Evolutionary conservation across 2,329 filamentous ascomycete genomes (phyloP).

Genomic region (Ceratocystis diversiconidia): DNA sequence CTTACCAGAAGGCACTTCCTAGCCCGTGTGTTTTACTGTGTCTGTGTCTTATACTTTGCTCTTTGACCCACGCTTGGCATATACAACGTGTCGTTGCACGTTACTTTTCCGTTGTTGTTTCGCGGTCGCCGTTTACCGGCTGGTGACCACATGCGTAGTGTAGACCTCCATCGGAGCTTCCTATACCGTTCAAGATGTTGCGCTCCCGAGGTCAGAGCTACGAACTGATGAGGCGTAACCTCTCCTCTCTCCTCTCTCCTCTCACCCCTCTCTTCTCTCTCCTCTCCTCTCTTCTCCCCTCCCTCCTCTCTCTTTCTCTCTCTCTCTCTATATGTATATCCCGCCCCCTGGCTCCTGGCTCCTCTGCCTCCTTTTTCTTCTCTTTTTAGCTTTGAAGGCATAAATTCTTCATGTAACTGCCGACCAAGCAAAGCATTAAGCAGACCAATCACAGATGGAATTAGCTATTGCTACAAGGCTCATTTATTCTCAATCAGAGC

Average conservation of each 20-base stretch:
- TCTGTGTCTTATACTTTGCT: neutral
- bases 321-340: neutral
- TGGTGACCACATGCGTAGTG: neutral
- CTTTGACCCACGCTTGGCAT: neutral
- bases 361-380: neutral
- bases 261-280: neutral
- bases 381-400: neutral
- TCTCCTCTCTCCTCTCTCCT: neutral
- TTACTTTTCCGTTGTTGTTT: neutral
- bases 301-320: neutral
- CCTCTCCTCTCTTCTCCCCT: too few relatives aligned
- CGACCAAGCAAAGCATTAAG: neutral
- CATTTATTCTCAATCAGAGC: neutral
- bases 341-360: neutral
- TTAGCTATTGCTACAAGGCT: neutral
- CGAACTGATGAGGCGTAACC: neutral
- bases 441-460: neutral
- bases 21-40: neutral
- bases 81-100: neutral
- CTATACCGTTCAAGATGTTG: neutral
- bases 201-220: too few relatives aligned
- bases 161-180: neutral
- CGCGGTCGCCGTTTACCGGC: neutral
- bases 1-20: neutral
- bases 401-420: neutral